A percentile compares a stretch with the other conserved stretches of the same genome.
Conservation (phyloP, 768 basidiomycete species). For the Auricularia heimuer region DNA sequence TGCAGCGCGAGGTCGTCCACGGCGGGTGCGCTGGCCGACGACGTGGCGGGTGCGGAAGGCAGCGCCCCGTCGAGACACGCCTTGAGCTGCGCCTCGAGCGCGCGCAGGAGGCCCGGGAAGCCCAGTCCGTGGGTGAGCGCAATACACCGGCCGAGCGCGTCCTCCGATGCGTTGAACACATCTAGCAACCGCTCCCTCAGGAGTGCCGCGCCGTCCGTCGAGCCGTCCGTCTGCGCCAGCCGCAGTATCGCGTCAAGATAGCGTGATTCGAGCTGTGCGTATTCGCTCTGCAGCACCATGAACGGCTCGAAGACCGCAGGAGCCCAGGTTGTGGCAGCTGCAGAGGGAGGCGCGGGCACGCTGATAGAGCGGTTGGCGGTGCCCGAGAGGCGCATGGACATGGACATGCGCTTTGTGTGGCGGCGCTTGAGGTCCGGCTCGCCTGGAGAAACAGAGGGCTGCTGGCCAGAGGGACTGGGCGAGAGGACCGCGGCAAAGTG, state of each 20-base stretch:
- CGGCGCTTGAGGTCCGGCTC: constrained; percentile 31
- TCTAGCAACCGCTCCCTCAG: constrained; percentile 68
- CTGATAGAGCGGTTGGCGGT: constrained; percentile 12
- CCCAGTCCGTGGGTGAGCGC: constrained; percentile 89
- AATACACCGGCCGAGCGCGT: constrained; percentile 63
- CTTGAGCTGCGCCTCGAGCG: constrained; percentile 41
- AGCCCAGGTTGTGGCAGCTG: constrained; percentile 50
- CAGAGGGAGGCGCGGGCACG: constrained; percentile 26
- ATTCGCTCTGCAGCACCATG: constrained; percentile 81
- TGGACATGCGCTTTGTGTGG: constrained; percentile 54
- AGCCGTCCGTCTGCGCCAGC: constrained; percentile 22
- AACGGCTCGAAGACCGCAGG: constrained; percentile 90
- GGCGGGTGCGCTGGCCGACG: constrained; percentile 24
- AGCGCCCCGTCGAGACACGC: constrained; percentile 5
- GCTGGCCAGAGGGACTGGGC: constrained; percentile 10
- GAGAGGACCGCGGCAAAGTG: constrained; percentile 30
- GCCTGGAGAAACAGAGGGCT: constrained; percentile 15
- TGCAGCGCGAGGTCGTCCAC: constrained; percentile 61
- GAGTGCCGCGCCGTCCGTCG: constrained; percentile 45
- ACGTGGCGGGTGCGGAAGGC: constrained; percentile 18
- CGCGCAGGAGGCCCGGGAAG: constrained; percentile 56
- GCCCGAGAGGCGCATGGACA: constrained; percentile 42
- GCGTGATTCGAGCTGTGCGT: constrained; percentile 65
- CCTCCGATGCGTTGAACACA: constrained; percentile 70
- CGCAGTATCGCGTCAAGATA: constrained; percentile 51